Evolutionary conservation across 2,329 filamentous ascomycete genomes (phyloP), one percentile per base, ranked within the genome.

Genomic region (Corniculantispora saksenae): DNA sequence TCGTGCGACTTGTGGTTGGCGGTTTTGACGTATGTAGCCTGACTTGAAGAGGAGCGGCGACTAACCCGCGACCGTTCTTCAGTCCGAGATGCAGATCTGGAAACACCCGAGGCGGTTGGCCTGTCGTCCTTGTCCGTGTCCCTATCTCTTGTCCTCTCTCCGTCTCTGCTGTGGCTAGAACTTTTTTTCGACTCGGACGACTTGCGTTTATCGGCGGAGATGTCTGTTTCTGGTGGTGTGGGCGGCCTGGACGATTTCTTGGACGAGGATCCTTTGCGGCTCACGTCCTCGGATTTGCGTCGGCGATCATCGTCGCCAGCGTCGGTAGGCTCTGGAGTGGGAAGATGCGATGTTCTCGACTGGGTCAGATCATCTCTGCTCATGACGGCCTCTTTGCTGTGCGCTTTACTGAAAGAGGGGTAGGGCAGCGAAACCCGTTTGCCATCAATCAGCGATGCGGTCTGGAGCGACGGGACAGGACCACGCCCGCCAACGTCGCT

Each of bases 301-400:
- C 81, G 80, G 40, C 67, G 67, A 48, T 72, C 71, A 25, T 72
- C 72, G 23, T 70, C 69, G 12, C 40, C 56, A 38, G 57, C 66
- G 72, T 93, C 90, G 25, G 90, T 93, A 25, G 89, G 83, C 67
- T 93, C 90, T 21, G 91, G 91, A 1, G 91, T 93, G 57, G 83
- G 76, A 1, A 84, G 84, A 63, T 87, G 77, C 67, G 73, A 75
- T 57, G 72, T 73, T 48, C 70, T 69, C 27, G 69, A 70, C 9
- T 69, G 66, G 23, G 77, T 74, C 57, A 85, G 69, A 61, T 86
- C 82, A 54, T 89, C 85, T 61, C 81, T 82, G 73, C 87, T 89
- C 69, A 87, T 84, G 62, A 97, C 86, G 53, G 88, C 87, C 79
- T 97, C 94, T 77, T 93, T 95, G 82, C 93, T 96, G 77, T 97